Evolutionary conservation across 2,329 filamentous ascomycete species (phyloP), one percentile per base, ranked within the genome.

Genomic region (Daldinia sp.): DNA sequence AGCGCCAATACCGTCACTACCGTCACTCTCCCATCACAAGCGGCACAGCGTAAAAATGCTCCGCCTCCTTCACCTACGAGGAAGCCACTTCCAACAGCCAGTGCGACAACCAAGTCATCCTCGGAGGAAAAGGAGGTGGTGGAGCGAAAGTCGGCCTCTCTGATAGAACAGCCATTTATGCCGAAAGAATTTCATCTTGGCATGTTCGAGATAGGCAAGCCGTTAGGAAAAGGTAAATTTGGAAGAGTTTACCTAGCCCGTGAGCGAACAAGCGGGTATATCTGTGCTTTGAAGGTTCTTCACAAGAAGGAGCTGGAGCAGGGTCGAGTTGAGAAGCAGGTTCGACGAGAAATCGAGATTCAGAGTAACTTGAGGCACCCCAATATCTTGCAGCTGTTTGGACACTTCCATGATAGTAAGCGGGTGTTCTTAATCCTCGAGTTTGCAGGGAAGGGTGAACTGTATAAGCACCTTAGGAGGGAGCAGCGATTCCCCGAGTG

Each of bases 161-260:
- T 89, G 56, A 80, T 84, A 60, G 83, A 89, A 48, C 86, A 89
- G 72, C 83, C 87, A 34, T 72, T 76, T 66, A 59, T 80, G 17
- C 84, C 84, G 41, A 88, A 87, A 70, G 78, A 93, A 70, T 94
- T 94, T 78, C 92, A 96, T 75, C 86, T 97, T 3, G 91, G 92
- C 78, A 96, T 96, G 92, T 96, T 96, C 76, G 93, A 97, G 77
- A 96, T 96, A 68, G 92, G 92, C 35, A 90, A 92, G 70, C 91
- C 92, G 1, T 82, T 96, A 3, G 92, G 92, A 54, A 95, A 95
- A 79, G 92, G 92, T 67, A 96, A 95, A 75, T 96, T 95, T 73
- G 92, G 92, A 1, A 86, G 92, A 45, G 92, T 96, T 2, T 96
- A 96, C 75, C 86, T 96, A 25, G 92, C 91, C 49, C 90, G 92